Evolutionary conservation across 2,329 filamentous ascomycete genomes (phyloP).

Genomic region (Nemania abortiva): DNA sequence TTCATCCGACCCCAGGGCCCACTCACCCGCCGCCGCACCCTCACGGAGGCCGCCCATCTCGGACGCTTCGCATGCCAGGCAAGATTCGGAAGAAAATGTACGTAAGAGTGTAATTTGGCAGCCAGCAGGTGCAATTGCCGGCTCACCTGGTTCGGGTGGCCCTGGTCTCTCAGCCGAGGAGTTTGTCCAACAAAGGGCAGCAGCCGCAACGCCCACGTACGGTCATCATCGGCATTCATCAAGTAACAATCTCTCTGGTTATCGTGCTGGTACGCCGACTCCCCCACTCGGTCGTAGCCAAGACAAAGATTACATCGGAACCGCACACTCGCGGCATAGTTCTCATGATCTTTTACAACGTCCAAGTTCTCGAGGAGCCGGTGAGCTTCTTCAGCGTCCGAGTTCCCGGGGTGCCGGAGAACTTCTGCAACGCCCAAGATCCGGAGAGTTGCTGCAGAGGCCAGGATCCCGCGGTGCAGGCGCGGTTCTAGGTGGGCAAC

Average conservation of each 20-base stretch:
- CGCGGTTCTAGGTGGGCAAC: constrained; percentile 58
- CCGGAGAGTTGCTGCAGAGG: constrained; percentile 58
- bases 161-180: constrained; percentile 76
- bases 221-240: constrained; percentile 72
- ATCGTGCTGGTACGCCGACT: constrained; percentile 57
- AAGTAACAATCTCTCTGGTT: constrained; percentile 59
- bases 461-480: constrained; percentile 68
- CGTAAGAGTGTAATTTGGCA: constrained; percentile 83
- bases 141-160: constrained; percentile 61
- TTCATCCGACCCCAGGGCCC: constrained; percentile 50
- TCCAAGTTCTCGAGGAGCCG: constrained; percentile 52
- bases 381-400: constrained; percentile 58
- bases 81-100: constrained; percentile 64
- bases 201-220: constrained; percentile 66
- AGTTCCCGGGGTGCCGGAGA: constrained; percentile 59
- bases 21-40: constrained; percentile 40
- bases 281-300: constrained; percentile 58
- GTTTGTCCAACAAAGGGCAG: constrained; percentile 81
- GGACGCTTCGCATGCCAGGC: constrained; percentile 57
- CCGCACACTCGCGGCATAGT: constrained; percentile 59
- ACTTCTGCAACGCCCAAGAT: constrained; percentile 60
- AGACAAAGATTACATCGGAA: constrained; percentile 56
- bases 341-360: constrained; percentile 57
- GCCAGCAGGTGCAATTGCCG: constrained; percentile 68
- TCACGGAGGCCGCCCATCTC: constrained; percentile 38